These are phyloP conservation scores for Carex arenaria DNA, from an alignment of 202 grass and related monocot genomes.

Conservation along the genomic window DNA sequence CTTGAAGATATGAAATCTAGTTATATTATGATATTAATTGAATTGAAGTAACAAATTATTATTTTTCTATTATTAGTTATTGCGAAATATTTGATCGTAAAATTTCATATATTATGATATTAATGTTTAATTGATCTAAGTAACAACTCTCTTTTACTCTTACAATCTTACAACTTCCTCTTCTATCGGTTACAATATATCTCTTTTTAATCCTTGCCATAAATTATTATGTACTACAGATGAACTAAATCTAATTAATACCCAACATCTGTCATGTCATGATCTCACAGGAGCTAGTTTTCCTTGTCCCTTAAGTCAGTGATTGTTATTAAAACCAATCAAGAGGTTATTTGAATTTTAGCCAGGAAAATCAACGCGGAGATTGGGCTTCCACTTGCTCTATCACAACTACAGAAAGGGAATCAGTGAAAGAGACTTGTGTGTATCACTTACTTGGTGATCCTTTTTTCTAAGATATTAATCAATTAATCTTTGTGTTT, in stretches of 20 bases:
- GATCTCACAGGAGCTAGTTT: background rate
- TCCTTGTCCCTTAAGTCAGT: background rate
- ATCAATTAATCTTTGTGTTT: constrained; percentile 14
- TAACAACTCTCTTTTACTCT: background rate
- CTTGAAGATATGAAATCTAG: no score
- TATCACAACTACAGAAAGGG: background rate
- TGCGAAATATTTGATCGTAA: background rate
- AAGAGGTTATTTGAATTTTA: background rate
- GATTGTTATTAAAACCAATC: background rate
- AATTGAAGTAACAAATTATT: no score
- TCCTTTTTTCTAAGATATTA: constrained; percentile 16
- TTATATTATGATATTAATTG: no score
- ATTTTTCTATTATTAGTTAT: no score
- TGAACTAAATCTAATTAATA: background rate
- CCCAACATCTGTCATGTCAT: background rate
- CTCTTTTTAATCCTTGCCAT: background rate
- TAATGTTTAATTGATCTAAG: background rate
- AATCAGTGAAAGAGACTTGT: background rate
- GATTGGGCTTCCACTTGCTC: background rate
- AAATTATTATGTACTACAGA: background rate
- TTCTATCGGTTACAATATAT: background rate
- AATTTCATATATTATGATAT: background rate
- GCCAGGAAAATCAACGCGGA: background rate
- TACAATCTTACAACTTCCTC: background rate
- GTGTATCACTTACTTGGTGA: background rate